Base-by-base conservation (phyloP, 345 rosid genomes). In the Gossypium sturtianum region DNA sequence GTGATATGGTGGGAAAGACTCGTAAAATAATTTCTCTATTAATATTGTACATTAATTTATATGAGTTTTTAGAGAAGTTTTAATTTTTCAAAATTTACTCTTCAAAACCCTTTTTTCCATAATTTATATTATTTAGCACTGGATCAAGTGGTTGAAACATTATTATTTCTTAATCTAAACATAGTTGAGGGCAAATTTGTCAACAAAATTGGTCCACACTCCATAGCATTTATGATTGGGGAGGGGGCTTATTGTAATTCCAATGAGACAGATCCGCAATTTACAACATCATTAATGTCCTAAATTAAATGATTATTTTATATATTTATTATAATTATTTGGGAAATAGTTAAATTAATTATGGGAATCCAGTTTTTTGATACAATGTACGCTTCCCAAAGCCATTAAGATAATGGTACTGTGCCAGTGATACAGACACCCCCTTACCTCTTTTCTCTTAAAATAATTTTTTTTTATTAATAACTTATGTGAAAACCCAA, bases 301-400 rank as follows among this genome's bases (percentile, higher is more conserved):
- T 15, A 13, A 25, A 38, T 23, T 77, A 63, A 73, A 27, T 69
- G 45, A 27, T 74, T 68, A 67, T 29, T 22, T 11, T 51, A 13
- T 13, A 15, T 51, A 51, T 12, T 34, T 34, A 34, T 34, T 34
- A 60, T 76, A 78, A 66, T 78, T 80, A 23, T 79, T 70, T 70
- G 6, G 79, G 79, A 23, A 82, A 81, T 66, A 62, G 60, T 16
- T 45, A 65, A 70, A 74, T 75, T 82, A 80, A 76, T 74, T 78
- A 79, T 12, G 58, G 72, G 78, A 59, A 75, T 70, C 8, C 41
- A 59, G 41, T 76, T 60, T 34, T 65, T 80, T 71, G 53, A 41
- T 23, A 58, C 41, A 45, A 47, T 51, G 48, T 75, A 75, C 76
- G 7, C 13, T 83, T 87, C 77, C 84, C 85, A 70, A 80, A 80